Evolutionary conservation across 2,329 filamentous ascomycete species (phyloP), one percentile per base, ranked within the genome.

Genomic region (Diaporthe citri): DNA sequence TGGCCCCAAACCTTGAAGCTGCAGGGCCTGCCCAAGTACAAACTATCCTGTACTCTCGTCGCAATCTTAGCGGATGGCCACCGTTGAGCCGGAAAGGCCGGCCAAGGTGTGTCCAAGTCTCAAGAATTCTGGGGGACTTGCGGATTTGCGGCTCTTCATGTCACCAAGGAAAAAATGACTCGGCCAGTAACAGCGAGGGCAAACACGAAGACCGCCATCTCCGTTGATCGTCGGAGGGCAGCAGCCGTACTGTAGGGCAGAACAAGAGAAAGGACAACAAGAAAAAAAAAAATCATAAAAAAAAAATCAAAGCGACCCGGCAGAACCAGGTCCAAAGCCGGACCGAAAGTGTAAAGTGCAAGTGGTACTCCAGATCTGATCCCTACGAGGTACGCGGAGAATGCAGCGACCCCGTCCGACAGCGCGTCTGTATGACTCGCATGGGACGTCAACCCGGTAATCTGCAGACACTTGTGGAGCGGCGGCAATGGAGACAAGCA

Each of bases 371-470:
- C 46, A 67, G 64, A 67, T 67, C 64, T 52, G 64, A 67, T 67
- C 64, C 64, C 46, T 67, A 67, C 64, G 39, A 9, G 22, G 46
- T 36, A 28, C 8, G 46, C 64, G 46, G 64, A 67, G 64, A 52
- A 13, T 52, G 46, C 3, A 36, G 22, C 64, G 39, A 67, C 64
- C 64, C 64, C 22, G 64, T 67, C 15, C 31, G 31, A 52, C 64
- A 52, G 64, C 46, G 64, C 31, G 64, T 48, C n/a, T 48, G 64
- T 67, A 67, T 67, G 64, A 67, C 64, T 67, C 64, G 64, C 64
- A 67, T 39, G 46, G 64, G 28, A 28, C 34, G 28, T 15, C 46
- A 39, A 28, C 46, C 64, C 5, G 31, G 64, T 52, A 67, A 67
- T 39, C 46, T 67, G 22, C 46, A 39, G 31, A 67, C 46, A 10